Evolutionary conservation across 208 protist genomes (phyloP).

Genomic region (Leishmania guyanensis): DNA sequence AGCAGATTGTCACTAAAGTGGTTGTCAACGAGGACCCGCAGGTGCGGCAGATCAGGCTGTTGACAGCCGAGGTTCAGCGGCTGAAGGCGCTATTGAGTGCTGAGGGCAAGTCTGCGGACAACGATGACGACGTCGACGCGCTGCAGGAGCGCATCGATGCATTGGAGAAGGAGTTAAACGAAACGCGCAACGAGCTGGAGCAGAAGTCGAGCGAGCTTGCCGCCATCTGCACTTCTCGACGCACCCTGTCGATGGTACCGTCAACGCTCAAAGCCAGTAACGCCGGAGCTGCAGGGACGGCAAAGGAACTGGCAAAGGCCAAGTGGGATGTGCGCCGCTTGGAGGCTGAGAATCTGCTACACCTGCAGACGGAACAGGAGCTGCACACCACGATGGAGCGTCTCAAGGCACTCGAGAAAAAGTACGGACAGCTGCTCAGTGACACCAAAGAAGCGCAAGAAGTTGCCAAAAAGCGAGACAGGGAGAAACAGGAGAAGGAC

Average conservation of each 20-base stretch:
- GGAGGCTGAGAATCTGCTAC: slow-evolving; percentile 37
- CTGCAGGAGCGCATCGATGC: slow-evolving; percentile 44
- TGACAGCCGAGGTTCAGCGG: slow-evolving; percentile 73
- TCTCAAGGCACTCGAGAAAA: slow-evolving; percentile 18
- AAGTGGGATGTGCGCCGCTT: slow-evolving; percentile 36
- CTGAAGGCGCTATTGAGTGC: slow-evolving; percentile 53
- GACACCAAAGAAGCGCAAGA: slow-evolving; percentile 24
- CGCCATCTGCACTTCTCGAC: slow-evolving; percentile 28
- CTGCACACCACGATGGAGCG: slow-evolving; percentile 28
- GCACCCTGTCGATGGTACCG: not conserved
- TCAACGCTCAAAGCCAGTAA: slow-evolving; percentile 31
- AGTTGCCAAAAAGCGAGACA: slow-evolving; percentile 8
- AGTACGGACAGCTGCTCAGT: slow-evolving; percentile 16
- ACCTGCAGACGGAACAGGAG: slow-evolving; percentile 36
- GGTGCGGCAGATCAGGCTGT: slow-evolving; percentile 65
- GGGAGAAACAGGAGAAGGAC: slow-evolving; percentile 20
- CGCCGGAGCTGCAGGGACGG: slow-evolving; percentile 20
- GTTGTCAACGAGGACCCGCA: slow-evolving; percentile 94
- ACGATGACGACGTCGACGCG: slow-evolving; percentile 51
- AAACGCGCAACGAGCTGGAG: slow-evolving; percentile 41
- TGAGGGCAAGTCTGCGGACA: slow-evolving; percentile 36
- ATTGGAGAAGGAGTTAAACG: slow-evolving; percentile 47
- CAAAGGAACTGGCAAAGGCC: slow-evolving; percentile 42
- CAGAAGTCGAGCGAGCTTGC: slow-evolving; percentile 38
- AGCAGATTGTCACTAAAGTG: slow-evolving; percentile 92